A percentile compares a stretch with the other conserved stretches of the same genome.
Conservation (phyloP, 441 rosid species). For the Brassica balearica region DNA sequence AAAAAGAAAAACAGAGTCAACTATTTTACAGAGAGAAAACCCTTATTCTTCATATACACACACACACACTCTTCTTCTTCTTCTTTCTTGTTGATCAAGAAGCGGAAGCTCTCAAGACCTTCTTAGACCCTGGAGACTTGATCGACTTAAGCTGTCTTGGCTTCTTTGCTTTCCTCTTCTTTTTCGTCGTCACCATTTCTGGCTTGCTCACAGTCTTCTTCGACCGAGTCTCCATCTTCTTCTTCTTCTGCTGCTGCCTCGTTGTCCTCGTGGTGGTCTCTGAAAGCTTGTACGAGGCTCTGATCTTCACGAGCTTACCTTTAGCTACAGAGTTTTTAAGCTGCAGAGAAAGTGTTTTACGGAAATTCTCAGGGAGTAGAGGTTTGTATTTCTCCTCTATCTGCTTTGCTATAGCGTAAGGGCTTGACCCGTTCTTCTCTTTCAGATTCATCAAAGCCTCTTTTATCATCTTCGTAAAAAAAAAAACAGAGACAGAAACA, state of each 20-base stretch:
- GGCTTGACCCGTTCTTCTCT: constrained; percentile 86
- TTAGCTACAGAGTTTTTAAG: constrained; percentile 65
- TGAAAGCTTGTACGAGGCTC: constrained; percentile 77
- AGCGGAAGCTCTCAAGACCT: constrained; percentile 58
- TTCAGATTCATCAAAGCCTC: constrained; percentile 67
- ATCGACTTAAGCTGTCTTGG: constrained; percentile 74
- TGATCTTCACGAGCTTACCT: constrained; percentile 78
- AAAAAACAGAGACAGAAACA: not conserved
- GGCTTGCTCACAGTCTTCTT: constrained; percentile 42
- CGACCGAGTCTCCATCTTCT: constrained; percentile 26
- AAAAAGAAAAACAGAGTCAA: constrained; percentile 28
- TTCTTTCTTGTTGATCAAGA: constrained; percentile 10
- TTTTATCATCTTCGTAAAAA: constrained; percentile 65
- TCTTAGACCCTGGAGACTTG: constrained; percentile 63
- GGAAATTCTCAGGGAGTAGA: constrained; percentile 64
- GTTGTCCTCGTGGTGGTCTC: constrained; percentile 40
- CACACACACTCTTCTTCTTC: not conserved
- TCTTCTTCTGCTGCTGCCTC: constrained; percentile 7
- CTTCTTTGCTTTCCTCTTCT: constrained; percentile 58
- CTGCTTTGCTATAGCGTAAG: constrained; percentile 78
- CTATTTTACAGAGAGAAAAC: not conserved
- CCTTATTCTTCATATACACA: constrained; percentile 26
- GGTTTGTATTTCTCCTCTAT: constrained; percentile 82
- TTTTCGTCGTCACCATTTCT: constrained; percentile 48
- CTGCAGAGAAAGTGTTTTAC: constrained; percentile 68